These are phyloP conservation scores for Pezicula neosporulosa DNA, from an alignment of 2,329 filamentous ascomycete genomes.

Conservation along the genomic window DNA sequence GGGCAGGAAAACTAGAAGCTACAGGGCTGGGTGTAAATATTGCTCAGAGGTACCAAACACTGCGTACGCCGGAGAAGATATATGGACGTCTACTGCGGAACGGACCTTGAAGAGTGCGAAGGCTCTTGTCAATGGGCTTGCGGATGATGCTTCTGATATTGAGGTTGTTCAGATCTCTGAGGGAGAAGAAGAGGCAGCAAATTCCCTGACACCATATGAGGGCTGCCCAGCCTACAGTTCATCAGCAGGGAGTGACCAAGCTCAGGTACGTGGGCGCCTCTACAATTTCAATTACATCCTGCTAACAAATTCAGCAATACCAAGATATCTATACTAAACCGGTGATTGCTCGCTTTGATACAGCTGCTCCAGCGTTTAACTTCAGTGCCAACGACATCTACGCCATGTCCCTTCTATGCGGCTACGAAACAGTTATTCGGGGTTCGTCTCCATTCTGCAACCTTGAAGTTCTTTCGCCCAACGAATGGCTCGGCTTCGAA, in stretches of 20 bases:
- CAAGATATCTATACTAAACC: conserved; percentile 44
- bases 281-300: background rate
- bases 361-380: conserved; percentile 45
- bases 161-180: conserved; percentile 41
- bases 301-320: conserved; percentile 26
- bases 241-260: conserved; percentile 43
- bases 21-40: conserved; percentile 23
- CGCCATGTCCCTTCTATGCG: conserved; percentile 46
- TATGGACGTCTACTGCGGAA: conserved; percentile 50
- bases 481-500: conserved; percentile 46
- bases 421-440: conserved; percentile 47
- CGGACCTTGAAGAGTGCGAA: conserved; percentile 45
- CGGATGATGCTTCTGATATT: conserved; percentile 38
- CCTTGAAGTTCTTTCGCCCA: conserved; percentile 38
- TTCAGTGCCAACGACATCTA: conserved; percentile 48
- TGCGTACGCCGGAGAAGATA: conserved; percentile 44
- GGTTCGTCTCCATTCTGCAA: conserved; percentile 44
- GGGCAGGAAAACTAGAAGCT: conserved; percentile 21
- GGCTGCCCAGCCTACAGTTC: conserved; percentile 49
- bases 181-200: conserved; percentile 42
- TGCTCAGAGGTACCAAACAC: conserved; percentile 24
- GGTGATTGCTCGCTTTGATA: conserved; percentile 43
- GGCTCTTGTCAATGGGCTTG: conserved; percentile 43
- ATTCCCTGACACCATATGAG: conserved; percentile 51
- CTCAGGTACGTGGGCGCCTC: conserved; percentile 23